Evolutionary conservation across 2,329 filamentous ascomycete genomes (phyloP).

Genomic region (Penicillium sp.): DNA sequence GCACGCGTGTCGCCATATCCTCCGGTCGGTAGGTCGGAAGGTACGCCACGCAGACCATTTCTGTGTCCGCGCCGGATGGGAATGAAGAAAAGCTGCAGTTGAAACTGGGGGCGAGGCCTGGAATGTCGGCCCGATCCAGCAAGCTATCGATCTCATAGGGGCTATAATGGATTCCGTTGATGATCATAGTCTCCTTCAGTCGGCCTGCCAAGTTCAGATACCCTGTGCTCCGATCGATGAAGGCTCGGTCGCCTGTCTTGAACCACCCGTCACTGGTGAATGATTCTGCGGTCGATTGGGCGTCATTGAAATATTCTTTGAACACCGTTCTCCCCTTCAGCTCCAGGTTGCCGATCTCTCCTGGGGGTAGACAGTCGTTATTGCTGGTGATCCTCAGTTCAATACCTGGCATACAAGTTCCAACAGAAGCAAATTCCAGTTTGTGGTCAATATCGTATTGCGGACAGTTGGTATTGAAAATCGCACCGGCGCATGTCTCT

Average conservation of each 20-base stretch:
- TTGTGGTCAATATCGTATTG: constrained; percentile 36
- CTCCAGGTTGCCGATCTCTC: constrained; percentile 24
- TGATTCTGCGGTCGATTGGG: constrained; percentile 23
- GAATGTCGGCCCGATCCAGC: constrained; percentile 35
- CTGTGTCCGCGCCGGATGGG: constrained; percentile 30
- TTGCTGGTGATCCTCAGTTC: constrained; percentile 20
- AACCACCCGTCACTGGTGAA: constrained; percentile 39
- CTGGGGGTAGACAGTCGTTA: not conserved
- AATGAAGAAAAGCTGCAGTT: constrained; percentile 46
- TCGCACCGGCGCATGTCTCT: constrained; percentile 55
- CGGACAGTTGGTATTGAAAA: constrained; percentile 48
- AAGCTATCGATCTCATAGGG: constrained; percentile 42
- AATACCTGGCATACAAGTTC: constrained; percentile 25
- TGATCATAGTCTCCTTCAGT: constrained; percentile 35
- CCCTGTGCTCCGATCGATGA: constrained; percentile 12
- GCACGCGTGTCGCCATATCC: constrained; percentile 4
- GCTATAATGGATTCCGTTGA: constrained; percentile 51
- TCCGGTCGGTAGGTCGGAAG: constrained; percentile 25
- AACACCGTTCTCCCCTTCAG: constrained; percentile 28
- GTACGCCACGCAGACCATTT: constrained; percentile 46
- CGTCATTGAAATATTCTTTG: constrained; percentile 35
- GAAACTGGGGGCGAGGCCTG: constrained; percentile 29
- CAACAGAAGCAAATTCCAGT: constrained; percentile 40
- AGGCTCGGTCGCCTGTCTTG: constrained; percentile 26
- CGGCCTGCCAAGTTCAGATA: constrained; percentile 14